phyloP scores from a whole-genome alignment of 2,329 filamentous ascomycete species.

The Colletotrichum lentis region DNA sequence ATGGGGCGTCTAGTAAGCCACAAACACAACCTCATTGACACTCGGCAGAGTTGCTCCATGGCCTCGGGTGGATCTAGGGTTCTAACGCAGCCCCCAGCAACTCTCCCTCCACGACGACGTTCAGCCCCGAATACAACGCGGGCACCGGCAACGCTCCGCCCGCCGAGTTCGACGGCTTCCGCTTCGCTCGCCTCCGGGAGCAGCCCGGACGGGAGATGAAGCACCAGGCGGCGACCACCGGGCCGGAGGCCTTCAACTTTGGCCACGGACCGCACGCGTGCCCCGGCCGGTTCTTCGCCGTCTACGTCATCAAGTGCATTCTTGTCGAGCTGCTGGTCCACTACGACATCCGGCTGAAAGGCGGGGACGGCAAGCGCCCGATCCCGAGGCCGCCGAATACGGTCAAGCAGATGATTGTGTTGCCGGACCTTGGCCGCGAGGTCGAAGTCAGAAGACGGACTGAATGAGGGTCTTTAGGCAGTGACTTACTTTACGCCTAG shows the following conservation, averaged over 20 bases:
- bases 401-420: not conserved
- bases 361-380: no score
- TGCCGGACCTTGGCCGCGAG: slow-evolving; percentile 8
- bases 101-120: slow-evolving; percentile 33
- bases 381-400: slow-evolving; percentile 20
- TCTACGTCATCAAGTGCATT: slow-evolving; percentile 38
- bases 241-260: slow-evolving; percentile 55
- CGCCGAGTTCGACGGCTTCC: slow-evolving; percentile 41
- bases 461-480: no score
- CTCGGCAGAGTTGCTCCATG: no score
- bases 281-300: slow-evolving; percentile 36
- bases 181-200: slow-evolving; percentile 41
- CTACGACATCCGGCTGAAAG: slow-evolving; percentile 33
- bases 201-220: slow-evolving; percentile 37
- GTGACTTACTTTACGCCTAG: not conserved
- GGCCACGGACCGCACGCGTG: slow-evolving; percentile 39
- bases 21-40: not conserved
- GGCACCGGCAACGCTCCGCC: slow-evolving; percentile 36
- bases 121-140: slow-evolving; percentile 38
- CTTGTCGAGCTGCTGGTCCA: slow-evolving; percentile 33
- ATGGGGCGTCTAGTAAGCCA: slow-evolving; percentile 38
- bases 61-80: not conserved
- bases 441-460: slow-evolving; percentile 30
- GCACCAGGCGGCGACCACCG: slow-evolving; percentile 46
- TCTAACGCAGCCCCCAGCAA: not conserved